Evolutionary conservation across 1,139 yeast species (phyloP).

Genomic region (Torulaspora globosa): DNA sequence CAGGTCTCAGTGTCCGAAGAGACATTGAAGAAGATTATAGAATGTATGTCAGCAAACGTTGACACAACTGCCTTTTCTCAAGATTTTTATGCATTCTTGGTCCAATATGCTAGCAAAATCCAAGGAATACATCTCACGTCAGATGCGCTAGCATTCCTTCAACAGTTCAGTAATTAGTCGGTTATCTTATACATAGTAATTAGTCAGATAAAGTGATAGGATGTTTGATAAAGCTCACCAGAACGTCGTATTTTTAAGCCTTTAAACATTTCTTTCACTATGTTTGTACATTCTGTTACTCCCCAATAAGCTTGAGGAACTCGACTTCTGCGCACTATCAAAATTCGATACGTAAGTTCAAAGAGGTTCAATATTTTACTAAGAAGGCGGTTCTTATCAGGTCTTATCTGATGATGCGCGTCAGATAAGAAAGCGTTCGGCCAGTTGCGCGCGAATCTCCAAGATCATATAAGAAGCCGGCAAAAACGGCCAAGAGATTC

Average conservation of each 20-base stretch:
- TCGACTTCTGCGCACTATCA: not conserved
- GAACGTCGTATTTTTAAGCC: too few relatives aligned
- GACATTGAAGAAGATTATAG: constrained; percentile 27
- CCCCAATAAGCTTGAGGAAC: not conserved
- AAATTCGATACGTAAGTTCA: not conserved
- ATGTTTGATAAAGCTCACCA: not conserved
- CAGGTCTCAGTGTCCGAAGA: constrained; percentile 19
- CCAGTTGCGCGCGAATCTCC: not conserved
- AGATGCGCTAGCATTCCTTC: constrained; percentile 28
- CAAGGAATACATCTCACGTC: constrained; percentile 22
- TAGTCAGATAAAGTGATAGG: not conserved
- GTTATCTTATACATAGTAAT: not conserved
- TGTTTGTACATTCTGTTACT: too few relatives aligned
- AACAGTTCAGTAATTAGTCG: constrained; percentile 13
- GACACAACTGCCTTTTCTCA: constrained; percentile 30
- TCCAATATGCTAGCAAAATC: constrained; percentile 24
- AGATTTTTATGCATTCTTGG: constrained; percentile 27
- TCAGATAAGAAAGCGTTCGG: not conserved
- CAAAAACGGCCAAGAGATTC: not conserved
- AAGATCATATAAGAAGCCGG: not conserved
- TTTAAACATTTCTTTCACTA: too few relatives aligned
- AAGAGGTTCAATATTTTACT: not conserved
- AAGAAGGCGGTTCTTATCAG: not conserved
- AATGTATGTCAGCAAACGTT: constrained; percentile 29
- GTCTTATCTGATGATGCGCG: not conserved